phyloP scores from a whole-genome alignment of 768 basidiomycete genomes.

The Naematelia aurantialba region DNA sequence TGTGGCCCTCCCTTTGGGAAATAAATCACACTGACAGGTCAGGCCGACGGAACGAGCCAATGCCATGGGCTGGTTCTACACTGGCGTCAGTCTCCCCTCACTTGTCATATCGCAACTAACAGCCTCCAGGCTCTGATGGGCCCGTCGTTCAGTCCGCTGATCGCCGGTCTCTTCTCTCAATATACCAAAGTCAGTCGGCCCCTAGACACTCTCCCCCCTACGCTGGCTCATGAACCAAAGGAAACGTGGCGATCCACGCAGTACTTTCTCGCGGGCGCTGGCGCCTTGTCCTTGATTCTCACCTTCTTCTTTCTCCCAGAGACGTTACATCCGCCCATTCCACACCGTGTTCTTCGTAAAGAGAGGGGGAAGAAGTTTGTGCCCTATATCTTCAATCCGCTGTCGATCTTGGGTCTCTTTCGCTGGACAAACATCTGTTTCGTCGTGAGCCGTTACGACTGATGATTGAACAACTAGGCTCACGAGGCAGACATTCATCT shows the following conservation, averaged over 20 bases:
- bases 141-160: conserved; percentile 26
- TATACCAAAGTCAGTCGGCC: conserved; percentile 26
- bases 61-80: conserved; percentile 43
- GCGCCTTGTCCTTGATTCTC: conserved; percentile 28
- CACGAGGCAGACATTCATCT: conserved; percentile 30
- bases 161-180: conserved; percentile 43
- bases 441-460: conserved; percentile 27
- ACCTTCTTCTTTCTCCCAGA: conserved; percentile 45
- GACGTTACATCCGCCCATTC: conserved; percentile 45
- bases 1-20: not conserved
- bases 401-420: conserved; percentile 38
- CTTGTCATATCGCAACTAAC: not conserved
- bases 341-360: conserved; percentile 30
- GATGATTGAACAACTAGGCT: not conserved
- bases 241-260: conserved; percentile 32
- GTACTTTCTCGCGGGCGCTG: conserved; percentile 38
- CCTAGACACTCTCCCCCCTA: not conserved
- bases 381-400: conserved; percentile 44
- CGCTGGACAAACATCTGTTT: conserved; percentile 41
- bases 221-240: conserved; percentile 1
- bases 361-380: conserved; percentile 44
- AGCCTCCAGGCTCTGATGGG: conserved; percentile 1
- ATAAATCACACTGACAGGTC: not conserved
- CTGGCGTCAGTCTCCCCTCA: conserved; percentile 26
- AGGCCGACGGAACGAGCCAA: conserved; percentile 41